These are phyloP conservation scores for Boechera stricta DNA, from an alignment of 345 rosid genomes.

Conservation along the genomic window DNA sequence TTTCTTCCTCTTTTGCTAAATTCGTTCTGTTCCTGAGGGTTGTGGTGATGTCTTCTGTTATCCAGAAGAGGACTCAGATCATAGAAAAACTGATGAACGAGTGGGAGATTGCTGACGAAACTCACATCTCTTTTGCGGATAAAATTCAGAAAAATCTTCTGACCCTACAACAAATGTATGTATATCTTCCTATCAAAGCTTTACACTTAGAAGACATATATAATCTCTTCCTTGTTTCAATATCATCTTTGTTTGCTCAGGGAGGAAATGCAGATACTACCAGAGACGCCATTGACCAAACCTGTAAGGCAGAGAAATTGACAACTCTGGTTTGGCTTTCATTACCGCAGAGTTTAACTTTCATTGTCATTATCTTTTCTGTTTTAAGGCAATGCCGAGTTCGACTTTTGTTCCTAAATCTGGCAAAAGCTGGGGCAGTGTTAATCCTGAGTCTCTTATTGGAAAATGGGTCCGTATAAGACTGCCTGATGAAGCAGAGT, in stretches of 20 bases:
- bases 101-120: neutral
- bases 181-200: constrained; percentile 6
- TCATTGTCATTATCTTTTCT: neutral
- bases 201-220: neutral
- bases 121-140: neutral
- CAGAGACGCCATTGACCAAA: neutral
- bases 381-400: neutral
- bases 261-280: neutral
- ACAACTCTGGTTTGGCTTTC: neutral
- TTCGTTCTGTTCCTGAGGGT: constrained; percentile 4
- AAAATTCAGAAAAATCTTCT: constrained; percentile 9
- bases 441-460: constrained; percentile 11
- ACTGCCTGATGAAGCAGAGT: neutral
- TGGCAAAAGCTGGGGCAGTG: constrained; percentile 14
- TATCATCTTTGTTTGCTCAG: constrained; percentile 10
- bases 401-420: neutral
- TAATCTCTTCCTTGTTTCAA: neutral
- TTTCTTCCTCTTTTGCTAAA: neutral
- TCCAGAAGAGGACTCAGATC: constrained; percentile 20
- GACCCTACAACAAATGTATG: constrained; percentile 6
- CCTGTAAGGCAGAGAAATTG: constrained; percentile 15
- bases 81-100: constrained; percentile 23
- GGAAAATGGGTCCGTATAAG: neutral
- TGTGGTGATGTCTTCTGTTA: neutral
- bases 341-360: neutral